These are phyloP conservation scores for Pseudognaphalium luteoalbum DNA, from an alignment of 129 eudicot species.

Conservation along the genomic window DNA sequence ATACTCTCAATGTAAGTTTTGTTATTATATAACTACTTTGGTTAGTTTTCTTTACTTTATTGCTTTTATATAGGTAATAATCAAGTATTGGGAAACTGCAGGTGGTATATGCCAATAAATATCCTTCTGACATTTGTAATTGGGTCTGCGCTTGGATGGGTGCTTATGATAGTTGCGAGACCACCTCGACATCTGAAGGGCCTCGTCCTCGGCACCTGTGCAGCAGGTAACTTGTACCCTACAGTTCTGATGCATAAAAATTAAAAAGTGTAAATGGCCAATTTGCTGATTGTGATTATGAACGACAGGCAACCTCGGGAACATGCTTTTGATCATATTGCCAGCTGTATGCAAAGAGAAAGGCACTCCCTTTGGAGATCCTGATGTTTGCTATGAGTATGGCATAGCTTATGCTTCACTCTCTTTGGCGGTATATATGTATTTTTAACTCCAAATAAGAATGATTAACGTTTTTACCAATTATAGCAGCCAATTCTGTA, in stretches of 20 bases:
- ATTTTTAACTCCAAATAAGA: not conserved
- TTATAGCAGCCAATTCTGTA: too few species aligned
- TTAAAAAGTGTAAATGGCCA: not conserved
- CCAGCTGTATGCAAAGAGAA: conserved; percentile 92
- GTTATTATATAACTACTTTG: not conserved
- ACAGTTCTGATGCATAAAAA: not conserved
- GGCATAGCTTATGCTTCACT: conserved; percentile 85
- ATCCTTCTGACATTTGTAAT: conserved; percentile 67
- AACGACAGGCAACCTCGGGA: conserved; percentile 79
- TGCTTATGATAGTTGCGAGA: conserved; percentile 54
- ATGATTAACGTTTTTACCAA: too few species aligned
- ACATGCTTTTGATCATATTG: conserved; percentile 71
- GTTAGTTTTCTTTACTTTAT: not conserved
- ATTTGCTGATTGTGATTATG: not conserved
- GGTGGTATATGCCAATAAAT: conserved; percentile 98
- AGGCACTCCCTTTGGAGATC: conserved; percentile 77
- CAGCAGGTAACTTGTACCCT: conserved; percentile 59
- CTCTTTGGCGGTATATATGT: conserved; percentile 74
- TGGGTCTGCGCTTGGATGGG: conserved; percentile 83
- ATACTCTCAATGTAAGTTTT: conserved; percentile 56
- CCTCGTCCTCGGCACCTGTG: conserved; percentile 71
- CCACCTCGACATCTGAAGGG: conserved; percentile 70
- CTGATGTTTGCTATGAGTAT: conserved; percentile 52
- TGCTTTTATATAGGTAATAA: too few species aligned
- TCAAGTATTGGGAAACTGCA: conserved; percentile 17